Evolutionary conservation across 2,329 filamentous ascomycete genomes (phyloP).

Genomic region (Penicillium sp.): DNA sequence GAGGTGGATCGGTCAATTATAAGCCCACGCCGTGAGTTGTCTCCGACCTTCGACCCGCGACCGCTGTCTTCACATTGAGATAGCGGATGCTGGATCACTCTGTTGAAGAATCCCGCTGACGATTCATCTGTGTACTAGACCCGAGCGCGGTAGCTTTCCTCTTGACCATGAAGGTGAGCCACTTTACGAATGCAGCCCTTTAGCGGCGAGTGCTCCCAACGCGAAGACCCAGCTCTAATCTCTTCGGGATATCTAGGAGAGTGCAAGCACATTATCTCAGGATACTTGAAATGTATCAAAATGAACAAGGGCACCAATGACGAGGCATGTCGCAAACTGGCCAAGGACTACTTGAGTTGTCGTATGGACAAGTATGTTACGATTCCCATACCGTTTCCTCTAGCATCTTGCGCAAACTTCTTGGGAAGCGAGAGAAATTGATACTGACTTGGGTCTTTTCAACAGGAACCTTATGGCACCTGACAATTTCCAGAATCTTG

Average conservation of each 20-base stretch:
- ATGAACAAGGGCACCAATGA: constrained; percentile 78
- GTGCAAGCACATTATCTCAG: constrained; percentile 82
- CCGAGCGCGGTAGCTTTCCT: constrained; percentile 90
- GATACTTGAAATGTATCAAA: constrained; percentile 83
- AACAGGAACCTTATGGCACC: constrained; percentile 86
- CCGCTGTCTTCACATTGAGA: constrained; percentile 1
- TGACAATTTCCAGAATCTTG: constrained; percentile 91
- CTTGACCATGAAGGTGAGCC: constrained; percentile 76
- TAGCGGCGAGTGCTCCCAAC: not conserved
- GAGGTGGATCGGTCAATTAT: constrained; percentile 56
- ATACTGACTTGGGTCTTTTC: not conserved
- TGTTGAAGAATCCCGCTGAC: constrained; percentile 8
- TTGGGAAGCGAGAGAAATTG: too few species aligned
- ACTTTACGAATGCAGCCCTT: not conserved
- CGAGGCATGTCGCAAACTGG: constrained; percentile 73
- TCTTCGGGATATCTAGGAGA: constrained; percentile 55
- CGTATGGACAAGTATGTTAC: constrained; percentile 81
- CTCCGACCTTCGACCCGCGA: not conserved
- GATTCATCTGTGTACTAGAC: constrained; percentile 46
- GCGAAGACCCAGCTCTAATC: not conserved
- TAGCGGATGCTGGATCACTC: too few species aligned
- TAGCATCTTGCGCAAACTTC: too few species aligned
- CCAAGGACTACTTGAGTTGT: constrained; percentile 83
- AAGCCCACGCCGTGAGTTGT: constrained; percentile 64
- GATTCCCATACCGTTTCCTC: not conserved